phyloP scores from a whole-genome alignment of 164 flowering plant species.

The Pachysandra terminalis region DNA sequence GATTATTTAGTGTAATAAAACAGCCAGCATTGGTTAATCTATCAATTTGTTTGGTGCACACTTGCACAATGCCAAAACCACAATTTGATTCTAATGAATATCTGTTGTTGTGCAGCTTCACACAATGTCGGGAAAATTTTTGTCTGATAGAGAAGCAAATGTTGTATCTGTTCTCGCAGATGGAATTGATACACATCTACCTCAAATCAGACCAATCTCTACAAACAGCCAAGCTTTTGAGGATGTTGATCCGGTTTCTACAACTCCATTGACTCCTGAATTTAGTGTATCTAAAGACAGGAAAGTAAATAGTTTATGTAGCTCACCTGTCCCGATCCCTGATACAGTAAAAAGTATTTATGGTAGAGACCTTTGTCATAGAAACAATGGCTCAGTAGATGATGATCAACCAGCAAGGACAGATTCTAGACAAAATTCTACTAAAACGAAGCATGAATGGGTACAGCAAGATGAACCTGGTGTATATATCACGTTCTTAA shows the following conservation, averaged over 20 bases:
- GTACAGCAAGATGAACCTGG: constrained; percentile 74
- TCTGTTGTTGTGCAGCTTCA: constrained; percentile 39
- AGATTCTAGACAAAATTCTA: constrained; percentile 21
- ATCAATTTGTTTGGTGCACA: not conserved
- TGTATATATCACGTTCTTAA: constrained; percentile 56
- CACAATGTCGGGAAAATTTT: constrained; percentile 33
- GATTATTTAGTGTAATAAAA: too few relatives aligned
- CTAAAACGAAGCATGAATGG: constrained; percentile 42
- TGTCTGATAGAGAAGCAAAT: constrained; percentile 24
- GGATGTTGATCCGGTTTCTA: constrained; percentile 9
- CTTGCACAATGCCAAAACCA: not conserved
- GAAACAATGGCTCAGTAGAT: constrained; percentile 18
- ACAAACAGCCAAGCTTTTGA: constrained; percentile 13
- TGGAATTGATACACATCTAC: constrained; percentile 17
- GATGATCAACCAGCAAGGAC: constrained; percentile 13
- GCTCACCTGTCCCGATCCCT: constrained; percentile 31
- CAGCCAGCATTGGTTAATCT: not conserved
- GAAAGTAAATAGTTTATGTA: constrained; percentile 20
- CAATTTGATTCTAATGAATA: not conserved
- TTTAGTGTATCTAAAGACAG: constrained; percentile 20
- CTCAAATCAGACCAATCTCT: constrained; percentile 16
- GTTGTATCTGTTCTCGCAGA: constrained; percentile 6
- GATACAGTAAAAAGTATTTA: constrained; percentile 18
- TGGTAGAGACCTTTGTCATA: constrained; percentile 13
- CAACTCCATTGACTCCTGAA: constrained; percentile 17